A percentile compares a stretch with the other conserved stretches of the same genome.
Conservation (phyloP, 257 asterid genomes). For the Handroanthus guayacan region DNA sequence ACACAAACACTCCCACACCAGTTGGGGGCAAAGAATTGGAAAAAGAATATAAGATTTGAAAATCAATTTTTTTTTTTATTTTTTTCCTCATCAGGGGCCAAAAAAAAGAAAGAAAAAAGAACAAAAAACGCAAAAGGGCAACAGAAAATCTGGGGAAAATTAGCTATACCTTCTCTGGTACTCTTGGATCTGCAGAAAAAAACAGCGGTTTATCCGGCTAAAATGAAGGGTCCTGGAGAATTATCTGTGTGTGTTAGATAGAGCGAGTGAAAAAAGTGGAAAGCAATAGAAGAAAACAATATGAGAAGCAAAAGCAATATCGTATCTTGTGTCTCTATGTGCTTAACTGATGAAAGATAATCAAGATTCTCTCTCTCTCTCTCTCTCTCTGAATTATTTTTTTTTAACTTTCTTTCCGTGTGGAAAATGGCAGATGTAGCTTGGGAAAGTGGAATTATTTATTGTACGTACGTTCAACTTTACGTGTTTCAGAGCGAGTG, state of each 20-base stretch:
- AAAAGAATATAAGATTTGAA: slow-evolving; percentile 30
- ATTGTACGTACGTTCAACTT: slow-evolving; percentile 23
- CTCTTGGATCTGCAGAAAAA: slow-evolving; percentile 56
- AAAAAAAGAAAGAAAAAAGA: slow-evolving; percentile 12
- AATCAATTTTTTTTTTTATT: slow-evolving; percentile 31
- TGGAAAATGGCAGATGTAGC: neutral
- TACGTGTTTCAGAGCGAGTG: slow-evolving; percentile 18
- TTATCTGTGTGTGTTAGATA: slow-evolving; percentile 30
- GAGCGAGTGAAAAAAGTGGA: slow-evolving; percentile 38
- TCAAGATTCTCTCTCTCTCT: slow-evolving; percentile 42
- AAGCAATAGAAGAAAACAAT: slow-evolving; percentile 49
- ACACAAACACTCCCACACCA: slow-evolving; percentile 11
- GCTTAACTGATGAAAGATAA: slow-evolving; percentile 27
- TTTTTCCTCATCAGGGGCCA: slow-evolving; percentile 29
- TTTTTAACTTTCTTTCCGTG: neutral
- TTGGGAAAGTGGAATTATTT: slow-evolving; percentile 13
- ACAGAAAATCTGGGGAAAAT: slow-evolving; percentile 36
- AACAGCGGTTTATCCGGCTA: slow-evolving; percentile 69
- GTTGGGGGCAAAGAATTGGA: slow-evolving; percentile 35
- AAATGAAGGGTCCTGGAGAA: slow-evolving; percentile 59
- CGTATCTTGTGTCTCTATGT: slow-evolving; percentile 41
- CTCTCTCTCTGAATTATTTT: neutral
- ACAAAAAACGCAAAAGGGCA: neutral
- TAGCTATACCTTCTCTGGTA: slow-evolving; percentile 41
- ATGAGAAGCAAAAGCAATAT: slow-evolving; percentile 46